phyloP scores from a whole-genome alignment of 192 early-diverging fungal species.

The Coemansia sp. region DNA sequence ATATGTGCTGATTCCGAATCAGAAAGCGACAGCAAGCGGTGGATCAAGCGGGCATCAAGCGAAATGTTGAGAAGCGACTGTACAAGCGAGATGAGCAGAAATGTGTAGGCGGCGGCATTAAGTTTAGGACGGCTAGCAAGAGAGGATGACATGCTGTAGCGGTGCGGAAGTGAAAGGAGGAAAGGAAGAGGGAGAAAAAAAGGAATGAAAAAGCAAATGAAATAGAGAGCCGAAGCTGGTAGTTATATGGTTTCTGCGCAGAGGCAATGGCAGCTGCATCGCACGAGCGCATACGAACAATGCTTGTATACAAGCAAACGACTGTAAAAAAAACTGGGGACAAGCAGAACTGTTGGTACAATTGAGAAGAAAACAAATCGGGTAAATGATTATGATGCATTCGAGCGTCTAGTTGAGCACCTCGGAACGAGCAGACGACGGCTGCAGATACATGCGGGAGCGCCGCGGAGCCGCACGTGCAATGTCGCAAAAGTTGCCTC shows the following conservation, averaged over 20 bases:
- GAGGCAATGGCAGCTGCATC: neutral
- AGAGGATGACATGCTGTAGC: too few species aligned
- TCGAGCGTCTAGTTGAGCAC: too few species aligned
- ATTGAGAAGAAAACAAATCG: neutral
- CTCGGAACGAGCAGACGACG: too few species aligned
- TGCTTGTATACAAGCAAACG: neutral
- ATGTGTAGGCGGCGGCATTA: constrained; percentile 6
- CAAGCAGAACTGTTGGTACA: constrained; percentile 2
- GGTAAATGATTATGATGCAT: neutral
- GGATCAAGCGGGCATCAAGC: constrained; percentile 24
- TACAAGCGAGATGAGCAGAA: constrained; percentile 14
- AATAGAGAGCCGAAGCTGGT: too few species aligned
- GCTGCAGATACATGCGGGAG: neutral
- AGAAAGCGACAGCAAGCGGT: neutral
- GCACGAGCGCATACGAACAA: constrained; percentile 3
- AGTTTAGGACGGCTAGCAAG: neutral
- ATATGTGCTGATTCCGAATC: constrained; percentile 17
- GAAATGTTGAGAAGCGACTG: constrained; percentile 27
- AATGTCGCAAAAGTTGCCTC: constrained; percentile 48
- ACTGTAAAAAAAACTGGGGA: neutral
- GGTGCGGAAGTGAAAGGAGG: too few species aligned
- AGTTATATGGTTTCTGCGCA: neutral
- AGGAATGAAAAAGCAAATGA: too few species aligned
- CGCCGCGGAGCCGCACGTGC: constrained; percentile 10
- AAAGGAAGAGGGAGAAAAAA: too few species aligned